Evolutionary conservation across 306 rosid genomes (phyloP).

Genomic region (Betula pendula): DNA sequence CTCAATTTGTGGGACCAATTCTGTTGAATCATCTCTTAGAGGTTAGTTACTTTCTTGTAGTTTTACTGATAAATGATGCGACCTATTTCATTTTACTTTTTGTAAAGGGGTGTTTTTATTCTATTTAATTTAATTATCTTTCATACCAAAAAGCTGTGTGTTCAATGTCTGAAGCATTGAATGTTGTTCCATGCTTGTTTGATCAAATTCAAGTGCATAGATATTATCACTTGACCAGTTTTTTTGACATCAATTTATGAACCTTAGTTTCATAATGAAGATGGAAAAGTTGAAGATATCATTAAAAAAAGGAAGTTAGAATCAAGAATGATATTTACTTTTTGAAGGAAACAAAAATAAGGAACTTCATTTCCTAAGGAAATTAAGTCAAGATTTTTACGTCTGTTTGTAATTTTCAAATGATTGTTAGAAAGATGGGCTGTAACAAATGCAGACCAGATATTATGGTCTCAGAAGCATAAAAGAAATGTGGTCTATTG

Average conservation of each 20-base stretch:
- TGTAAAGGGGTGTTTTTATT: not conserved
- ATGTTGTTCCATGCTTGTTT: not conserved
- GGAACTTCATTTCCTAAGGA: not conserved
- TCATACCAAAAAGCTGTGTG: not conserved
- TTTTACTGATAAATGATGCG: conserved; percentile 7
- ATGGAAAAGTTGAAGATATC: not conserved
- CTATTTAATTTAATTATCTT: not conserved
- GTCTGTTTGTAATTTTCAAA: not conserved
- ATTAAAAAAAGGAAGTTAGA: not conserved
- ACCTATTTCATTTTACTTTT: not conserved
- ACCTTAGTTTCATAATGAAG: not conserved
- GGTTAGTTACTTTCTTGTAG: conserved; percentile 44
- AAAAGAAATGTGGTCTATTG: no score
- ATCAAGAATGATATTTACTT: not conserved
- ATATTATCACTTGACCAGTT: not conserved
- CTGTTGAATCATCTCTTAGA: conserved; percentile 64
- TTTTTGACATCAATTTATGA: not conserved
- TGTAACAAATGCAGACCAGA: not conserved
- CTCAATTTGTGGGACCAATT: conserved; percentile 77
- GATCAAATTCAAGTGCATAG: not conserved
- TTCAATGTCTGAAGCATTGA: not conserved
- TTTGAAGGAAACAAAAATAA: not conserved
- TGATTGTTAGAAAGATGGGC: not conserved
- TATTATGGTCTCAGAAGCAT: not conserved
- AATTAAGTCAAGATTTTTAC: not conserved